Conservation (phyloP, 2,329 filamentous ascomycete species). For the Neoascochyta sp. region DNA sequence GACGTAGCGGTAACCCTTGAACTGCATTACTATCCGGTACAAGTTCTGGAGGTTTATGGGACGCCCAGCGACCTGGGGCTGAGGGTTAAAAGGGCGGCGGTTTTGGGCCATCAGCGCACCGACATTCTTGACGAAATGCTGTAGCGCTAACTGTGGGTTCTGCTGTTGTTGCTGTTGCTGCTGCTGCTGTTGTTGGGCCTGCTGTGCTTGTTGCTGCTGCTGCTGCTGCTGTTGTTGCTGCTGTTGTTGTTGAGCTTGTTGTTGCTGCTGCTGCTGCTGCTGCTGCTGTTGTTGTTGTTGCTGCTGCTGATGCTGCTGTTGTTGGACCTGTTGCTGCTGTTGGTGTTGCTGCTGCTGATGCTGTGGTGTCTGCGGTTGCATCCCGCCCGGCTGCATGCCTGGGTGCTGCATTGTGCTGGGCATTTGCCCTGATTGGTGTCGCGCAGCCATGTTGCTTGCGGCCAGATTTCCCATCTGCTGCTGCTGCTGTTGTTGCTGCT, state of each 20-base stretch:
- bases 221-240: constrained; percentile 10
- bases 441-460: constrained; percentile 39
- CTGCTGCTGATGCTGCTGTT: constrained; percentile 2
- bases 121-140: constrained; percentile 63
- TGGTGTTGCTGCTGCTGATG: constrained; percentile 7
- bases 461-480: constrained; percentile 19
- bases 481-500: constrained; percentile 55
- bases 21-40: constrained; percentile 72
- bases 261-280: constrained; percentile 21
- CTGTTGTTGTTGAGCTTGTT: constrained; percentile 4
- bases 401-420: constrained; percentile 32
- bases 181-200: constrained; percentile 3
- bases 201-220: constrained; percentile 12
- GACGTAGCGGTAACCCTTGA: constrained; percentile 72
- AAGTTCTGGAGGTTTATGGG: constrained; percentile 71
- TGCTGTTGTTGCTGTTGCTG: constrained; percentile 13
- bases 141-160: constrained; percentile 22
- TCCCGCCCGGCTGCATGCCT: constrained; percentile 32
- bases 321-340: constrained; percentile 5
- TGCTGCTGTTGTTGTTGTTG: constrained; percentile 18
- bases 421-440: constrained; percentile 41
- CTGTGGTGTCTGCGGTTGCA: constrained; percentile 23
- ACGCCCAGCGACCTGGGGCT: constrained; percentile 70
- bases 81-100: constrained; percentile 68
- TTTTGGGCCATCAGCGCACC: constrained; percentile 72